These are phyloP conservation scores for Cercospora beticola DNA, from an alignment of 2,329 filamentous ascomycete species.

Conservation along the genomic window DNA sequence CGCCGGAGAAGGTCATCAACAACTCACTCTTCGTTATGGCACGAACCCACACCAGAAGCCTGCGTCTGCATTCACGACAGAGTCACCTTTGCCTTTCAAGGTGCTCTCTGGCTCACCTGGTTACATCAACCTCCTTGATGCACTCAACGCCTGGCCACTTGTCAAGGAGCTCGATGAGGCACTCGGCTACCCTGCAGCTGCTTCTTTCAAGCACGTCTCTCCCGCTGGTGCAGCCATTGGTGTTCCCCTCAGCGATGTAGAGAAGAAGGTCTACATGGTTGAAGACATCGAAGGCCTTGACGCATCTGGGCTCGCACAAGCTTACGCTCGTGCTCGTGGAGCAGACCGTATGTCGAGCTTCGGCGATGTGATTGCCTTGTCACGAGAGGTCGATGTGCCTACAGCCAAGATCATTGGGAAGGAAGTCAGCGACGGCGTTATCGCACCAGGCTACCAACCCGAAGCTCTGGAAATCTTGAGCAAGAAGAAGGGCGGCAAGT, in stretches of 20 bases:
- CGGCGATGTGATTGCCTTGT: constrained; percentile 92
- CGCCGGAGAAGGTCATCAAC: constrained; percentile 77
- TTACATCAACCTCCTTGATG: constrained; percentile 96
- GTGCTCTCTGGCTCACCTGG: constrained; percentile 85
- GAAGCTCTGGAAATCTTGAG: constrained; percentile 86
- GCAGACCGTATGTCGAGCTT: constrained; percentile 99
- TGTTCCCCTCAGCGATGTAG: constrained; percentile 77
- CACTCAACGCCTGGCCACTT: constrained; percentile 92
- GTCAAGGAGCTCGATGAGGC: constrained; percentile 94
- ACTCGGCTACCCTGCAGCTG: constrained; percentile 82
- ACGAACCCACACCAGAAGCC: constrained; percentile 99
- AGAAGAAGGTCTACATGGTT: constrained; percentile 98
- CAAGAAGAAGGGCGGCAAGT: constrained; percentile 98
- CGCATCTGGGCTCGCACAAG: constrained; percentile 81
- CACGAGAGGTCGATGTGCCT: constrained; percentile 82
- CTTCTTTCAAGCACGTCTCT: constrained; percentile 98
- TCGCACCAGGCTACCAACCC: constrained; percentile 81
- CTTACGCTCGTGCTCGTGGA: constrained; percentile 91
- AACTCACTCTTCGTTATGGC: constrained; percentile 85
- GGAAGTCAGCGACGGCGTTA: constrained; percentile 95
- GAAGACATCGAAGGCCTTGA: constrained; percentile 91
- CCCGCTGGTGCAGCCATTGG: constrained; percentile 94
- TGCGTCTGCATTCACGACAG: constrained; percentile 75
- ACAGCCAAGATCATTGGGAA: constrained; percentile 97
- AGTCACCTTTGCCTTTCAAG: constrained; percentile 85